Evolutionary conservation across 2,329 filamentous ascomycete species (phyloP).

Genomic region (Colletotrichum phormii): DNA sequence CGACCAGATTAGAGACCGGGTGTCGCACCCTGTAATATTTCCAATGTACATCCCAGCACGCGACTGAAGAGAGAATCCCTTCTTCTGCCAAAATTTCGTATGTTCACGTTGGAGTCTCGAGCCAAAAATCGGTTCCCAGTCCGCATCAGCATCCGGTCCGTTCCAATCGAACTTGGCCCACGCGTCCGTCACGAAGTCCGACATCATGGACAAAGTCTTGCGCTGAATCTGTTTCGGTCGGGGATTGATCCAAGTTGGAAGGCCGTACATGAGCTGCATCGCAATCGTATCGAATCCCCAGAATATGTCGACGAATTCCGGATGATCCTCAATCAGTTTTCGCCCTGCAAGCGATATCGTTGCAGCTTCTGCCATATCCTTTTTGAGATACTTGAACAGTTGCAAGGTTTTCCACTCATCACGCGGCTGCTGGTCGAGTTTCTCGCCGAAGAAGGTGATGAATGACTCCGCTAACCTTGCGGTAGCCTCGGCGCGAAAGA

Average conservation of each 20-base stretch:
- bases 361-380: constrained; percentile 40
- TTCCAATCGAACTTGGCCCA: constrained; percentile 38
- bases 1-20: too few species aligned
- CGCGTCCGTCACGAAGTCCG: constrained; percentile 26
- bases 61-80: constrained; percentile 34
- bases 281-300: constrained; percentile 41
- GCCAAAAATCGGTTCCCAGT: constrained; percentile 46
- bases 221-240: constrained; percentile 35
- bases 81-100: constrained; percentile 37
- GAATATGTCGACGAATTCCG: constrained; percentile 40
- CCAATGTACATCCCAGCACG: constrained; percentile 24
- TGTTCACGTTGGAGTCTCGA: constrained; percentile 39
- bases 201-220: constrained; percentile 11
- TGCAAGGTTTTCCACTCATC: constrained; percentile 36
- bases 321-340: constrained; percentile 40
- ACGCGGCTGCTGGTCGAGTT: constrained; percentile 25
- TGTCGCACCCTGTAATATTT: background rate
- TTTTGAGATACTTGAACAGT: constrained; percentile 38
- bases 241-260: constrained; percentile 39
- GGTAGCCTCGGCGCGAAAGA: background rate
- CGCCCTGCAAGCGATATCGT: constrained; percentile 40
- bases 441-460: constrained; percentile 23
- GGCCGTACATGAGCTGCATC: constrained; percentile 38
- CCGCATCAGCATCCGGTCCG: constrained; percentile 30
- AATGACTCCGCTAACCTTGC: constrained; percentile 33